Percentiles rank a stretch among this genome's conserved stretches.
Evolutionary conservation across 2,329 filamentous ascomycete species (phyloP).

Genomic region (Ascochyta rabiei): DNA sequence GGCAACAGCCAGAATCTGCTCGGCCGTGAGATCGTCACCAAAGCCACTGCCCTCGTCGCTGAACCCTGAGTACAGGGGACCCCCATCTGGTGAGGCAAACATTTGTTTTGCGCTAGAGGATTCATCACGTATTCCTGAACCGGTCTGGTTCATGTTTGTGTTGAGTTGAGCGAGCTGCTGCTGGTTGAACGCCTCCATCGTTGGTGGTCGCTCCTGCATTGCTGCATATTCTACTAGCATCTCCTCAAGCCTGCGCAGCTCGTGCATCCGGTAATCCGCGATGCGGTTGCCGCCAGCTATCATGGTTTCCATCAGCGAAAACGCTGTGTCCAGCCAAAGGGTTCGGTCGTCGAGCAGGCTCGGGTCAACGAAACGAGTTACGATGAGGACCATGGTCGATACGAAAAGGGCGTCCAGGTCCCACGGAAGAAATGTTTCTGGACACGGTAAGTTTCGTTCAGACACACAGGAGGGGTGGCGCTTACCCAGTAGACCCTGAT

Average conservation of each 20-base stretch:
- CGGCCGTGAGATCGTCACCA: conserved; percentile 51
- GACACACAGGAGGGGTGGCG: background rate
- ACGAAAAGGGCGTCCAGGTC: conserved; percentile 55
- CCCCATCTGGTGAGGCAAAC: conserved; percentile 17
- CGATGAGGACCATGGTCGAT: conserved; percentile 51
- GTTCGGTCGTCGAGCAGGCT: conserved; percentile 46
- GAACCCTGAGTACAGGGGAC: conserved; percentile 22
- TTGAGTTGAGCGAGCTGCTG: conserved; percentile 5
- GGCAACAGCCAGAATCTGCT: conserved; percentile 56
- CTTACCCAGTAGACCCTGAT: conserved; percentile 56
- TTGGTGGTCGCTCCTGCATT: conserved; percentile 14
- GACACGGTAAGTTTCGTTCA: background rate
- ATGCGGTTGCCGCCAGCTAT: conserved; percentile 54
- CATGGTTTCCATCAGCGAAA: conserved; percentile 56
- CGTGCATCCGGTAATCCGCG: conserved; percentile 53
- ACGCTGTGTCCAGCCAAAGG: conserved; percentile 51
- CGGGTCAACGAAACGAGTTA: conserved; percentile 42
- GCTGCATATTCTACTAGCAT: conserved; percentile 44
- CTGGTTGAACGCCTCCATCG: conserved; percentile 7
- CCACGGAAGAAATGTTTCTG: conserved; percentile 58
- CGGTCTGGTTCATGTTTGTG: conserved; percentile 1
- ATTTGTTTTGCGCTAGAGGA: conserved; percentile 13
- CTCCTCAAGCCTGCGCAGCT: conserved; percentile 55
- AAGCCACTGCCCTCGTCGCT: conserved; percentile 35
- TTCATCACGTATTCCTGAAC: conserved; percentile 8